These are phyloP conservation scores for Candida cerambycidarum DNA, from an alignment of 805 yeast species.

Conservation along the genomic window DNA sequence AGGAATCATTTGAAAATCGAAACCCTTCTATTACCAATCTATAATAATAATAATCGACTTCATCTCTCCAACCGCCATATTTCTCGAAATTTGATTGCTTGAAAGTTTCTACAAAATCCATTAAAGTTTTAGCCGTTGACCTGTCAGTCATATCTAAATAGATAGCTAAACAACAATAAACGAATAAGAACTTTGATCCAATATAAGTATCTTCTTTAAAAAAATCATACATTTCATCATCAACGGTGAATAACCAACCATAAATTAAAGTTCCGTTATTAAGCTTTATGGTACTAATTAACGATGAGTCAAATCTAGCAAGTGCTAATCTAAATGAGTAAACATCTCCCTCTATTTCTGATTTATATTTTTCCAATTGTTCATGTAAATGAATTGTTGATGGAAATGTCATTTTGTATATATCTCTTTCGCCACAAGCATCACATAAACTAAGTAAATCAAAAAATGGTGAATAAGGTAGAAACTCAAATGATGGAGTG, in stretches of 20 bases:
- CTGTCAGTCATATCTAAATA: conserved; percentile 20
- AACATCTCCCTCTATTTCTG: not conserved
- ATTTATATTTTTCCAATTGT: conserved; percentile 18
- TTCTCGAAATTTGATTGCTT: conserved; percentile 11
- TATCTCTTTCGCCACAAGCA: not conserved
- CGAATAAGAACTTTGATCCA: conserved; percentile 24
- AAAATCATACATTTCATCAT: conserved; percentile 16
- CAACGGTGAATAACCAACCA: conserved; percentile 24
- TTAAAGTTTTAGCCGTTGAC: conserved; percentile 20
- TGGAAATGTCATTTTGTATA: not conserved
- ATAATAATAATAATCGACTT: conserved; percentile 11
- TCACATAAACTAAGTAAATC: not conserved
- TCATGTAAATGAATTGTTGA: conserved; percentile 3
- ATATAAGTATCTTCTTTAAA: conserved; percentile 19
- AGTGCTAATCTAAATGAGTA: not conserved
- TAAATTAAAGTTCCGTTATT: conserved; percentile 26
- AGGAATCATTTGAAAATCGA: not conserved
- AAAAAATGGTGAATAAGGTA: conserved; percentile 1
- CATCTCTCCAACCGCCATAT: conserved; percentile 16
- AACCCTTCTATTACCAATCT: conserved; percentile 3
- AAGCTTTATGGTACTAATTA: conserved; percentile 14
- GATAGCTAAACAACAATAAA: conserved; percentile 20
- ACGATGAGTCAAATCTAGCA: conserved; percentile 3
- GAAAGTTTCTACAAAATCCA: conserved; percentile 21
- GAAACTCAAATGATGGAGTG: conserved; percentile 11